Evolutionary conservation across 352 stramenopile species (phyloP), one percentile per base, ranked within the genome.

Genomic region (Elongisporangium undulatum): DNA sequence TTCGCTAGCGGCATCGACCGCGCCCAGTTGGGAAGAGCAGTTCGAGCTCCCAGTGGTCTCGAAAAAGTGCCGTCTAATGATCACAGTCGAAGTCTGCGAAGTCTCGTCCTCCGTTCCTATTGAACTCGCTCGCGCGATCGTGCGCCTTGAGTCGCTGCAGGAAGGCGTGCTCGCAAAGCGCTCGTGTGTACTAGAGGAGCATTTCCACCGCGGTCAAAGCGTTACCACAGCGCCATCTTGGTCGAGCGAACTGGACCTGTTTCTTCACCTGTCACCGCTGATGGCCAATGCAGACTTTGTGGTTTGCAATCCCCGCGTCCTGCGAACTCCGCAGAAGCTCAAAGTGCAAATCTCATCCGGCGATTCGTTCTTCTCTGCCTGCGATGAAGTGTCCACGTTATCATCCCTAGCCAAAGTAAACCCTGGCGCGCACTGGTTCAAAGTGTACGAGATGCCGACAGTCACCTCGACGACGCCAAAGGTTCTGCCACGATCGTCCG

Each of bases 341-440:
- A 59, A 72, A 26, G 69, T 89, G 0, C 79, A 91, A 50, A 77
- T 91, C 10, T 91, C 81, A 0, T 88, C 81, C 8, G 81, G 77
- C 0, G 81, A 86, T 51, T 71, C 72, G 8, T 73, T 81, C 56
- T 89, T 74, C 53, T 86, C 78, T 2, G 51, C 63, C 0, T 77
- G 61, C 34, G 21, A 64, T 3, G 52, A 74, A 38, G 49, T 61
- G 12, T 22, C 54, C 19, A 62, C n/a, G 22, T n/a, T n/a, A n/a
- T 16, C 58, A 2, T 56, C 57, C 26, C 34, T 51, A 17, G 57
- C 53, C 16, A 41, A 41, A 41, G 29, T 15, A 9, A 41, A 15
- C 8, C 8, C 4, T 15, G 29, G 29, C 8, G 13, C 13, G 9
- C 59, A 66, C 16, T 69, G 51, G 1, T 89, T 87, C 29, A 55